These are phyloP conservation scores for Didymella keratinophila DNA, from an alignment of 2,329 filamentous ascomycete genomes.

Conservation along the genomic window DNA sequence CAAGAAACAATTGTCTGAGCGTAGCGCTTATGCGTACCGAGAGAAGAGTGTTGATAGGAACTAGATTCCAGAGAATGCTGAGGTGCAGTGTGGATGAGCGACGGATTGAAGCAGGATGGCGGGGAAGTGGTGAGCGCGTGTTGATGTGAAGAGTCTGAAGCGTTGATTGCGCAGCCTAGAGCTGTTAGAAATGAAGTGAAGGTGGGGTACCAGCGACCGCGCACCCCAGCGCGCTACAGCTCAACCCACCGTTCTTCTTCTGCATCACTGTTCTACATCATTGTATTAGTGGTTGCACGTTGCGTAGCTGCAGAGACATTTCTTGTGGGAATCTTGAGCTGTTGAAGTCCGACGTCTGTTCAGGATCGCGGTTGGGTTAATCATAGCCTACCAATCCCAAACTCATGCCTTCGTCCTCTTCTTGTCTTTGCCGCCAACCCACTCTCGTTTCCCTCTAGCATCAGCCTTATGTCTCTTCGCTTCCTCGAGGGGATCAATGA, in stretches of 20 bases:
- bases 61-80: neutral
- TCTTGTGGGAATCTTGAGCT: neutral
- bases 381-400: neutral
- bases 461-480: constrained; percentile 72
- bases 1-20: neutral
- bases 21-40: neutral
- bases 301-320: neutral
- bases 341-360: neutral
- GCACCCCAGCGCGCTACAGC: neutral
- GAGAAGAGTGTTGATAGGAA: neutral
- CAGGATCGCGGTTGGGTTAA: neutral
- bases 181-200: constrained; percentile 13
- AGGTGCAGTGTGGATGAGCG: neutral
- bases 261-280: neutral
- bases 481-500: constrained; percentile 91
- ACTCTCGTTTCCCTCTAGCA: constrained; percentile 56
- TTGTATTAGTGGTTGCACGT: no score
- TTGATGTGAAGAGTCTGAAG: neutral
- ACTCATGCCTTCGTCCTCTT: constrained; percentile 29
- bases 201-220: neutral
- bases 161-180: neutral
- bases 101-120: neutral
- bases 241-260: neutral
- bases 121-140: neutral
- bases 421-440: constrained; percentile 37